Conservation (phyloP, 805 yeast species). For the Kluyveromyces wickerhamii region DNA sequence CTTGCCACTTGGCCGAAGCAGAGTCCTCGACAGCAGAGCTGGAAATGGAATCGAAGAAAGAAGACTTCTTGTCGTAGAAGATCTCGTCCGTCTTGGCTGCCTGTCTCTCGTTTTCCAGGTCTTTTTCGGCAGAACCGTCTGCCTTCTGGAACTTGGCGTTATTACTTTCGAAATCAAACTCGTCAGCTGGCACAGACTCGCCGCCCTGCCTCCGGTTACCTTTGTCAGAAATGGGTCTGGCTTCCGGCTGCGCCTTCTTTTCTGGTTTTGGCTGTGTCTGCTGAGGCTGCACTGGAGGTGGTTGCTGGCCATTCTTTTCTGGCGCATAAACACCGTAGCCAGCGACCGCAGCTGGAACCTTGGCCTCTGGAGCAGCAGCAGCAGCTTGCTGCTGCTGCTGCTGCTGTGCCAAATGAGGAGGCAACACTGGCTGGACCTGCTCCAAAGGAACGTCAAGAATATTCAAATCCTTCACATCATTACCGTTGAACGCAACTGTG, state of each 20-base stretch:
- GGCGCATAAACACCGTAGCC: constrained; percentile 30
- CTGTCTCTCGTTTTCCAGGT: constrained; percentile 13
- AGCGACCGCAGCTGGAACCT: constrained; percentile 30
- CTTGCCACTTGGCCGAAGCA: constrained; percentile 52
- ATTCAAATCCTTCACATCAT: constrained; percentile 82
- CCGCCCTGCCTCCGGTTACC: constrained; percentile 3
- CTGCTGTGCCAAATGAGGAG: constrained; percentile 18
- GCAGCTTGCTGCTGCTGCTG: constrained; percentile 12
- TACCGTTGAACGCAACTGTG: constrained; percentile 78
- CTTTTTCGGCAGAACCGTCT: constrained; percentile 30
- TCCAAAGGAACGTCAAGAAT: constrained; percentile 69
- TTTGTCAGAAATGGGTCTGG: not conserved
- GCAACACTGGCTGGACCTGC: constrained; percentile 48
- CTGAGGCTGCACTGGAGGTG: constrained; percentile 1
- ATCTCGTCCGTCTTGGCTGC: constrained; percentile 8
- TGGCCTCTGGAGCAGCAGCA: constrained; percentile 12
- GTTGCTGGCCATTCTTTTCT: constrained; percentile 6
- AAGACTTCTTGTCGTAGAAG: constrained; percentile 69
- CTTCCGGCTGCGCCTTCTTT: constrained; percentile 1
- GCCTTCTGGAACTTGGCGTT: constrained; percentile 65
- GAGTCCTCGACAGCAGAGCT: constrained; percentile 46
- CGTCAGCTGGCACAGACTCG: constrained; percentile 41
- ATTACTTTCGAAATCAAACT: constrained; percentile 67
- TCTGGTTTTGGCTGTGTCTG: not conserved
- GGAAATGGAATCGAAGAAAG: constrained; percentile 84